A percentile compares a stretch with the other conserved stretches of the same genome.
These are phyloP conservation scores for Leccinum longicurvipes DNA, from an alignment of 768 basidiomycete genomes.

Conservation along the genomic window DNA sequence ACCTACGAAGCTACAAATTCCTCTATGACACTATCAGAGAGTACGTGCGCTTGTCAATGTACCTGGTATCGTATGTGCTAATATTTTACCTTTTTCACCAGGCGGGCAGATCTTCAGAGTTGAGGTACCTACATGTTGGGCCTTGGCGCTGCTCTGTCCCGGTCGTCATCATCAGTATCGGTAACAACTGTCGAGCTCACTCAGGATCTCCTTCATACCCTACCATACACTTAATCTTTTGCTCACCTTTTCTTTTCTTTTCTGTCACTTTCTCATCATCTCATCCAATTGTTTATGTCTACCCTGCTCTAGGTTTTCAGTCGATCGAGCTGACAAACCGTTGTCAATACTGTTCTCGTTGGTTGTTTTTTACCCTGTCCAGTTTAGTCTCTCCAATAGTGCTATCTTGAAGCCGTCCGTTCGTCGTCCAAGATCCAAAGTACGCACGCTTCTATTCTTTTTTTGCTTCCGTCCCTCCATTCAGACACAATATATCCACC, in stretches of 20 bases:
- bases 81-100: conserved; percentile 15
- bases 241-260: background rate
- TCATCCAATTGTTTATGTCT: conserved; percentile 21
- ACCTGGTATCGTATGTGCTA: conserved; percentile 7
- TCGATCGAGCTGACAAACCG: conserved; percentile 13
- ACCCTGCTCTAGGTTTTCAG: conserved; percentile 19
- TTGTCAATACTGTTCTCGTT: conserved; percentile 18
- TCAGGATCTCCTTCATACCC: conserved; percentile 26
- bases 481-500: conserved; percentile 18
- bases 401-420: background rate
- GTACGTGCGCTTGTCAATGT: conserved; percentile 46
- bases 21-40: conserved; percentile 84
- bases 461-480: conserved; percentile 5
- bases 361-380: conserved; percentile 8
- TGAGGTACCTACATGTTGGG: conserved; percentile 22
- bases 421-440: background rate
- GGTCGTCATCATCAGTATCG: background rate
- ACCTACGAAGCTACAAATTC: conserved; percentile 89
- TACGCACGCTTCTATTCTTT: background rate
- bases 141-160: background rate
- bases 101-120: conserved; percentile 38
- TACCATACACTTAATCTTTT: conserved; percentile 24
- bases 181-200: conserved; percentile 7
- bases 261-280: conserved; percentile 1
- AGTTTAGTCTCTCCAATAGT: conserved; percentile 1